These are phyloP conservation scores for Lactarius indigo DNA, from an alignment of 768 basidiomycete genomes.

Conservation along the genomic window DNA sequence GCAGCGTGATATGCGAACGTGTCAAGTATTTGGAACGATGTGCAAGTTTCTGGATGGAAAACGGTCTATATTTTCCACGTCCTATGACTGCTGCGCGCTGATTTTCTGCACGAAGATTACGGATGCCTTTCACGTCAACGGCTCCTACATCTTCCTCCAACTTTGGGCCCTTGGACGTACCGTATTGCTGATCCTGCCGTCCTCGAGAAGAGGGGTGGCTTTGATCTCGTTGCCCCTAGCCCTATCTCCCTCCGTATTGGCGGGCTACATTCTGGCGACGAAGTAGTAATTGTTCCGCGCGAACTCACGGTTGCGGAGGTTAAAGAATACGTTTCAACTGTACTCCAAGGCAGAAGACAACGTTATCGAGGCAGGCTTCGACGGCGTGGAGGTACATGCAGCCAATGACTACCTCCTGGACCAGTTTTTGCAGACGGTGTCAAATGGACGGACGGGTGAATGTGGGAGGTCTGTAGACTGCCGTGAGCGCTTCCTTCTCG, in stretches of 20 bases:
- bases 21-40: background rate
- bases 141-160: background rate
- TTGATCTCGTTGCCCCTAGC: background rate
- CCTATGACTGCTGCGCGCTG: background rate
- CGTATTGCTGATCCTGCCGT: background rate
- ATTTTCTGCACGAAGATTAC: background rate
- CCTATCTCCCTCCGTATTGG: background rate
- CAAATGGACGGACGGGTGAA: no score
- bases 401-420: background rate
- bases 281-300: background rate
- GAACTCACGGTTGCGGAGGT: background rate
- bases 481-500: background rate
- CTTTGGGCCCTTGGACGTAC: background rate
- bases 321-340: background rate
- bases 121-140: background rate
- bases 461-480: no score
- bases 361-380: background rate
- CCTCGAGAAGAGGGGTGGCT: background rate
- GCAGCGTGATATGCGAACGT: background rate
- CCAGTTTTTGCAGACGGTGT: background rate
- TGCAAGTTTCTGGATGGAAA: background rate
- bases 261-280: no score
- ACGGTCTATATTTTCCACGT: background rate
- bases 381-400: background rate
- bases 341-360: background rate